Conservation (phyloP, 1,284 basidiomycete genomes). For the Puccinia sorghi region DNA sequence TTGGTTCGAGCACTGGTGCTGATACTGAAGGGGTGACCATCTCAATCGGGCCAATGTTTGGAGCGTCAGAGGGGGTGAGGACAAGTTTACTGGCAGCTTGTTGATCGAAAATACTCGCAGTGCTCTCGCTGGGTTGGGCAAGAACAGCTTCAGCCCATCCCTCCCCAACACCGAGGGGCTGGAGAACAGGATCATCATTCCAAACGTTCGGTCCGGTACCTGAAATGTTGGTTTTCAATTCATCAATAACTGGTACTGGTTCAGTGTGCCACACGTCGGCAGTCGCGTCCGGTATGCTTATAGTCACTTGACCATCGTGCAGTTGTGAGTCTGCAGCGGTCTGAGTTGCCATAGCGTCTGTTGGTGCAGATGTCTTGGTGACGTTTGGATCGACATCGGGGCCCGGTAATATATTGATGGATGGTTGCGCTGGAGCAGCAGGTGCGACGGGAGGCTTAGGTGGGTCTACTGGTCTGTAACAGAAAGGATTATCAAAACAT, state of each 20-base stretch:
- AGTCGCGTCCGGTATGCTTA: constrained; percentile 36
- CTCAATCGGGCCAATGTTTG: constrained; percentile 44
- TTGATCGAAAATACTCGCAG: constrained; percentile 48
- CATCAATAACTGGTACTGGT: constrained; percentile 41
- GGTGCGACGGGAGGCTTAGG: constrained; percentile 30
- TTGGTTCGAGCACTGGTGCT: constrained; percentile 18
- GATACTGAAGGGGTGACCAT: constrained; percentile 3
- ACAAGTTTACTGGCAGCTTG: constrained; percentile 29
- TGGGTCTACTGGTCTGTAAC: constrained; percentile 32
- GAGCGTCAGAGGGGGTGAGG: constrained; percentile 35
- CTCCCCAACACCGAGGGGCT: constrained; percentile 44
- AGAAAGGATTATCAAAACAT: neutral
- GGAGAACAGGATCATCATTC: constrained; percentile 47
- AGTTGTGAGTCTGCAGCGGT: constrained; percentile 5
- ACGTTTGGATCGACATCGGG: constrained; percentile 12
- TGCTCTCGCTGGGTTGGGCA: constrained; percentile 22
- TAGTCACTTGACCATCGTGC: constrained; percentile 18
- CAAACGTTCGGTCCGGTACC: constrained; percentile 46
- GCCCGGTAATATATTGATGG: neutral
- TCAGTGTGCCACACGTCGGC: constrained; percentile 47
- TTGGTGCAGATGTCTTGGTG: neutral
- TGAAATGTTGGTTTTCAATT: constrained; percentile 27
- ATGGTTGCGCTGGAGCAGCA: constrained; percentile 6
- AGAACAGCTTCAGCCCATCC: constrained; percentile 48
- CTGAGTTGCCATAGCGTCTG: neutral